Evolutionary conservation across 257 asterid genomes (phyloP), one percentile per base, ranked within the genome.

Genomic region (Schizonepeta tenuifolia): DNA sequence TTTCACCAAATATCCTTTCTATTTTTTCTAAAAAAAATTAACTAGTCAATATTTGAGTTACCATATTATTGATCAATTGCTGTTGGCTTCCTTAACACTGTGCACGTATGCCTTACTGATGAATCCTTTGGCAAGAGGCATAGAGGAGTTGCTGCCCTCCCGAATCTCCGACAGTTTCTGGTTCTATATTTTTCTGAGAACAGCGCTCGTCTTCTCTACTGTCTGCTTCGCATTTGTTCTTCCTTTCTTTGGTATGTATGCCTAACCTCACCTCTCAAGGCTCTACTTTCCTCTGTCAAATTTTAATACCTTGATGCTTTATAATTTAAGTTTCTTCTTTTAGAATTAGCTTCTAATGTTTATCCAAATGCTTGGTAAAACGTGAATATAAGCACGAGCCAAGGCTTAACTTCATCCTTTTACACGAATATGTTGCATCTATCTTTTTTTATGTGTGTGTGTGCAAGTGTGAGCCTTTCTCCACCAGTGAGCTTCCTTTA

Each of bases 241-340:
- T 74, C 98, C 98, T 73, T 92, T 90, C 82, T 92, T 90, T 17
- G 88, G 96, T 92, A 86, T 14, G 88, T 84, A 83, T 22, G 15
- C 78, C 31, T 24, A 20, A 5, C 8, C 49, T 10, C 28, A 51
- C 7, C n/a, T 54, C 24, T 17, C 18, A 6, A n/a, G 26, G 9
- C 20, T 49, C 63, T 18, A 26, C 17, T 28, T 58, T 31, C 22
- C 21, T 35, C 2, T 7, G 5, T 36, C 18, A 61, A 8, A n/a
- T 61, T 61, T 61, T 9, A 60, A n/a, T 35, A n/a, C 7, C 9
- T 56, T 26, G 38, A 24, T 24, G 36, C 63, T 43, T 31, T 31
- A 31, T 31, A 31, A 31, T 31, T 31, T 31, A 31, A 31, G 35
- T 31, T 31, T 31, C 35, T 31, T 31, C 6, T 31, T 4, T 31